These are phyloP conservation scores for Oryza australiensis DNA, from an alignment of 176 grass and related monocot genomes.

Conservation along the genomic window DNA sequence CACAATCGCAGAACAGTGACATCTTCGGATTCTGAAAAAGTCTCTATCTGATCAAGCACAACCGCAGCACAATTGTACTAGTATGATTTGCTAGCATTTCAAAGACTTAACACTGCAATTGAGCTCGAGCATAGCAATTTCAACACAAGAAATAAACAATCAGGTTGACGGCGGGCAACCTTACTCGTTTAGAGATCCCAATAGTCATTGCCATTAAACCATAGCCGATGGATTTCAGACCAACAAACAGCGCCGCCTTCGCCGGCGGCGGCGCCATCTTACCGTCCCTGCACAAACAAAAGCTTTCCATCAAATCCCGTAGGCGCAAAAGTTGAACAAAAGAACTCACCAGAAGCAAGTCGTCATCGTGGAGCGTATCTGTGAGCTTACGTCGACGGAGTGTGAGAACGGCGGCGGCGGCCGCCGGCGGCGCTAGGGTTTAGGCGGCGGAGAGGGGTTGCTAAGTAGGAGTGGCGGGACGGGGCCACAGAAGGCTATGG, in stretches of 20 bases:
- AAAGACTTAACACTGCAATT: not conserved
- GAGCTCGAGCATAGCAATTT: not conserved
- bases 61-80: not conserved
- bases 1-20: not conserved
- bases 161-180: not conserved
- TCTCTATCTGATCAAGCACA: not conserved
- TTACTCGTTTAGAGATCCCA: slow-evolving; percentile 34
- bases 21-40: not conserved
- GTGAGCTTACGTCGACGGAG: not conserved
- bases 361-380: not conserved
- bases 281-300: not conserved
- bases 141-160: not conserved
- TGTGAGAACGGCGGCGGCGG: not conserved
- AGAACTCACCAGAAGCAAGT: not conserved
- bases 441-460: not conserved
- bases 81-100: not conserved
- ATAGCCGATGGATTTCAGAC: not conserved
- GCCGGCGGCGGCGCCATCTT: slow-evolving; percentile 40
- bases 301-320: not conserved
- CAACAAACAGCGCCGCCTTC: slow-evolving; percentile 46
- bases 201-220: not conserved
- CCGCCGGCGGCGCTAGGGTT: not conserved
- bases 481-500: not conserved
- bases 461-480: not conserved
- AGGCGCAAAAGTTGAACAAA: not conserved